Base-by-base conservation (phyloP, 164 flowering plant species). In the Piper longum region DNA sequence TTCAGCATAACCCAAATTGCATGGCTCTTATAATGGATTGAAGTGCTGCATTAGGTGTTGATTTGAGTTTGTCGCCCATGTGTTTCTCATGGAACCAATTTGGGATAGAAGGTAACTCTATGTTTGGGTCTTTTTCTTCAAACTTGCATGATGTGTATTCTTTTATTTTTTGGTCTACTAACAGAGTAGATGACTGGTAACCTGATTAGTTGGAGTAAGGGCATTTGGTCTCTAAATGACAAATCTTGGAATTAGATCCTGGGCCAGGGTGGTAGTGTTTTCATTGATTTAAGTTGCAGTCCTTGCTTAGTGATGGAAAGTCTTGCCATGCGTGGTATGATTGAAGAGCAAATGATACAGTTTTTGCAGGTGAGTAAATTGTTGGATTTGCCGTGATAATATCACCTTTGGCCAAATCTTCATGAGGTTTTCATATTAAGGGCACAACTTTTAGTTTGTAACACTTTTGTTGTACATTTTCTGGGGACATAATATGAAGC, bases 11-110 rank as follows among this genome's bases (percentile, higher is more conserved):
- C 74, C 67, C 73, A 42, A 79, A 68, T 54, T 88, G 96, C 67
- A 82, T 83, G 88, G 96, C 76, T 58, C 89, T 93, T 69, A 61
- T 93, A 70, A 93, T 93, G 97, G 99, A 90, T 79, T 97, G 99
- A 70, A 90, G 86, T 83, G 92, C 92, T 56, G 97, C 99, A 56
- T 66, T 93, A 73, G 99, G 99, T 66, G 96, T 93, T 70, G 99
- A 93, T 76, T 81, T 93, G 81, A 93, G 99, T 79, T 93, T 90
- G 99, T 90, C 9, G 79, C 86, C 19, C 84, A 84, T 75, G 99
- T 93, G 16, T 93, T 90, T 72, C 66, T 93, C 44, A 93, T 93
- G 99, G 99, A 93, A 69, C 99, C 99, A 42, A 93, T 93, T 41
- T 93, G 99, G 99, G 97, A 93, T 66, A 82, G 87, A 82, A 93